Base-by-base conservation (phyloP, 169 alveolate species). In the Plasmodium chabaudi region DNA sequence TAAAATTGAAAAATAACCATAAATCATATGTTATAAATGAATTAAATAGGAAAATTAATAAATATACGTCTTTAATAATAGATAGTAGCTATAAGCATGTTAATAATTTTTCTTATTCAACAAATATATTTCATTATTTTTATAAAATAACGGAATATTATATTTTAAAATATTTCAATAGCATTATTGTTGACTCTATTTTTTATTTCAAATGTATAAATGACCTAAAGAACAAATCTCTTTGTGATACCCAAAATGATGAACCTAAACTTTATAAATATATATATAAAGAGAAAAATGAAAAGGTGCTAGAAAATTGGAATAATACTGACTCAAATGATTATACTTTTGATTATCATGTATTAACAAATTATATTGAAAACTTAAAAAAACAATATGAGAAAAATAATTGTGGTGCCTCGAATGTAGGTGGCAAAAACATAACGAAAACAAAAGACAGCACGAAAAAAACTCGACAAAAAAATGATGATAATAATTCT, bases 61-160 rank as follows among this genome's bases (percentile, higher is more conserved):
- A 70, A 57, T 59, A 79, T 42, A 72, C 56, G 51, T 3, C 17
- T 23, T n/a, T 61, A 44, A 19, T 67, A 27, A 46, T 79, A 34
- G 53, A 42, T 23, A 79, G 89, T 59, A 68, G 27, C 60, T 79
- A 79, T 47, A 67, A 79, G 17, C 74, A 79, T 79, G 89, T 79
- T 23, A 79, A 79, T 79, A 79, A 79, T 61, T 79, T 79, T 55
- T 67, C 89, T 5, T 79, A 79, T 27, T 55, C 89, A 67, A 79
- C 89, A 55, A 60, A 79, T 17, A 67, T 61, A 79, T 55, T 79
- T 55, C 89, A 79, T 53, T 65, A 64, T 68, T 79, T 79, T 67
- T 79, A 65, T 39, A 79, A 79, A 67, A 17, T 79, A 53, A 19
- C 72, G 23, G 89, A 79, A 79, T 68, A 67, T 42, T 79, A 79